These are phyloP conservation scores for Paramecium pentaurelia DNA, from an alignment of 73 alveolate species.

Conservation along the genomic window DNA sequence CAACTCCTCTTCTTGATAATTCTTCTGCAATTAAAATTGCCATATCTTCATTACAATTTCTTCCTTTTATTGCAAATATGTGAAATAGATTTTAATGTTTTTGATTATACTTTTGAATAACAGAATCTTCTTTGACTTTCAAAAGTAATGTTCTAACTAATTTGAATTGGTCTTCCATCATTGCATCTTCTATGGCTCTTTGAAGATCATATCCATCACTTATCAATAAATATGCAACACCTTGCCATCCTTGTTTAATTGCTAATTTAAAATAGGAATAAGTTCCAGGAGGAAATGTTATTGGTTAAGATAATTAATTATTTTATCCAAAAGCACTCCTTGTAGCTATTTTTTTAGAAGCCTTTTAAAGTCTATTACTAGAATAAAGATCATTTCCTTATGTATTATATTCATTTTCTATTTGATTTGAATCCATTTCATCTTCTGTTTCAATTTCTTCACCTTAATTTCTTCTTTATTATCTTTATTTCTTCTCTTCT, in stretches of 20 bases:
- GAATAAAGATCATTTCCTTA: background rate
- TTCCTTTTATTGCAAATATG: constrained; percentile 66
- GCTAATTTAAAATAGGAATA: constrained; percentile 66
- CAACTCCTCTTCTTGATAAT: constrained; percentile 64
- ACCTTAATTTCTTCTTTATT: background rate
- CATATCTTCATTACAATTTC: constrained; percentile 10
- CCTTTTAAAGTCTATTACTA: background rate
- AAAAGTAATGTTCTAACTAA: constrained; percentile 68
- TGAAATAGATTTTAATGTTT: constrained; percentile 71
- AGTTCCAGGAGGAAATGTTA: background rate
- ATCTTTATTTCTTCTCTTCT: constrained; percentile 28
- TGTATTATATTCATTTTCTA: constrained; percentile 24
- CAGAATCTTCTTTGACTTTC: constrained; percentile 64
- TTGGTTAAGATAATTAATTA: background rate
- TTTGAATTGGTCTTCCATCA: constrained; percentile 70
- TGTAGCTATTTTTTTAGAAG: background rate
- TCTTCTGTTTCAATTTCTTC: constrained; percentile 30
- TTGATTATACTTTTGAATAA: constrained; percentile 52
- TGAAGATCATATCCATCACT: constrained; percentile 65
- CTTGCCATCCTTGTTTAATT: constrained; percentile 68
- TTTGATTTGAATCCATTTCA: constrained; percentile 15
- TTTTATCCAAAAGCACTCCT: background rate
- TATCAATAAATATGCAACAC: constrained; percentile 72
- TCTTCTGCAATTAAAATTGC: background rate
- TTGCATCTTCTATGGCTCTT: constrained; percentile 77